Evolutionary conservation across 1,139 yeast species (phyloP).

Genomic region (Saccharomyces hybrid): DNA sequence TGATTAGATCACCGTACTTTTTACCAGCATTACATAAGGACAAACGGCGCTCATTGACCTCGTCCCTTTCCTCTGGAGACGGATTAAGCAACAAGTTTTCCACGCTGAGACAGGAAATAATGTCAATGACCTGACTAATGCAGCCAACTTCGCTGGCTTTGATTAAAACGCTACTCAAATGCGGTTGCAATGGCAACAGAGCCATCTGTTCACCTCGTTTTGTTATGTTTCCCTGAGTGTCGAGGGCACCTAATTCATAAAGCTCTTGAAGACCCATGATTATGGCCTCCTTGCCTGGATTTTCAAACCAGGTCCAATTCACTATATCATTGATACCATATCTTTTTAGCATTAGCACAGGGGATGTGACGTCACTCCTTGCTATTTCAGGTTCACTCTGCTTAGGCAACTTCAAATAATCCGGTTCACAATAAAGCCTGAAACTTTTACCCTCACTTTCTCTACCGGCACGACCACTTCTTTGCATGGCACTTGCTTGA

Average conservation of each 20-base stretch:
- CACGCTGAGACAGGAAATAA: slow-evolving; percentile 86
- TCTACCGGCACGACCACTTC: slow-evolving; percentile 99
- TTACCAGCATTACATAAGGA: slow-evolving; percentile 62
- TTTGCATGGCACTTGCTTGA: slow-evolving; percentile 88
- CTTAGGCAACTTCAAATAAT: slow-evolving; percentile 52
- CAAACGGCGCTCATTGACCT: slow-evolving; percentile 51
- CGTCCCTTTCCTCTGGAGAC: slow-evolving; percentile 74
- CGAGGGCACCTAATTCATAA: slow-evolving; percentile 70
- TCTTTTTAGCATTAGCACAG: slow-evolving; percentile 74
- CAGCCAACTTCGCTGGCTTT: slow-evolving; percentile 56
- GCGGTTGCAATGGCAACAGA: slow-evolving; percentile 82
- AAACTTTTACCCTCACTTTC: slow-evolving; percentile 87
- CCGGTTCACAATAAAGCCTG: slow-evolving; percentile 69
- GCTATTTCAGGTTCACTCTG: slow-evolving; percentile 92
- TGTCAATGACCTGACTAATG: slow-evolving; percentile 66
- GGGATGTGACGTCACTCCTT: slow-evolving; percentile 77
- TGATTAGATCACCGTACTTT: slow-evolving; percentile 72
- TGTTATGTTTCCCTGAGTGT: slow-evolving; percentile 70
- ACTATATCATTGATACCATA: slow-evolving; percentile 77
- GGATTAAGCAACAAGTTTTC: slow-evolving; percentile 82
- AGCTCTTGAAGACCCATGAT: slow-evolving; percentile 71
- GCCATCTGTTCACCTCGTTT: slow-evolving; percentile 77
- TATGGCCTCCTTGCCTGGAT: slow-evolving; percentile 79
- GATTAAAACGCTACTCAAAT: slow-evolving; percentile 78
- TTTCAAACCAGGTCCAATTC: slow-evolving; percentile 87